phyloP scores from a whole-genome alignment of 495 filamentous ascomycete genomes.

The Xylaria bambusicola region DNA sequence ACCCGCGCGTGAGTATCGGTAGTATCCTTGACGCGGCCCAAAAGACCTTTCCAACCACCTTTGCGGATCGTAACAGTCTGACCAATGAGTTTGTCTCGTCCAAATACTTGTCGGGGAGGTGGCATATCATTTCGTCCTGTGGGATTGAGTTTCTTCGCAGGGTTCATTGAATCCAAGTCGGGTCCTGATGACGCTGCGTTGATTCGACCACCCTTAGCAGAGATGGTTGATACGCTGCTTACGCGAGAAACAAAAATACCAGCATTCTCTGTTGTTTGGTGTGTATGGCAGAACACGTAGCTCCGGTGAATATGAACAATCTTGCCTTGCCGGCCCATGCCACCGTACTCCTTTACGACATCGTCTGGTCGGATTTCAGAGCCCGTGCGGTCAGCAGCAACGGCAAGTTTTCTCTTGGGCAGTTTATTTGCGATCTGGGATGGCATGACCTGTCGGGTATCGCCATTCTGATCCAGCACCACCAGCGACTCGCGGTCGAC shows the following conservation, averaged over 20 bases:
- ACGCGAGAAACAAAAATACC: slow-evolving; percentile 89
- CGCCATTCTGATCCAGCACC: slow-evolving; percentile 87
- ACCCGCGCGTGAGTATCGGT: slow-evolving; percentile 82
- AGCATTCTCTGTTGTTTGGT: slow-evolving; percentile 80
- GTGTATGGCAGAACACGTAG: slow-evolving; percentile 83
- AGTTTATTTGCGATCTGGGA: slow-evolving; percentile 90
- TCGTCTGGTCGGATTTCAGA: slow-evolving; percentile 91
- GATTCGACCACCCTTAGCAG: slow-evolving; percentile 82
- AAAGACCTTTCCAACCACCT: slow-evolving; percentile 85
- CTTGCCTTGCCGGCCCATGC: slow-evolving; percentile 80
- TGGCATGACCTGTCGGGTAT: slow-evolving; percentile 76
- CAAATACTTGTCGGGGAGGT: slow-evolving; percentile 69
- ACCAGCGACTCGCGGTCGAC: slow-evolving; percentile 90
- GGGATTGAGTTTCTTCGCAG: slow-evolving; percentile 69
- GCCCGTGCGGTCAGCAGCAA: slow-evolving; percentile 90
- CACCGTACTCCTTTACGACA: slow-evolving; percentile 84
- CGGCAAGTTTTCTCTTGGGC: slow-evolving; percentile 72
- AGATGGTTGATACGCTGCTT: slow-evolving; percentile 80
- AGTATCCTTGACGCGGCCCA: slow-evolving; percentile 94
- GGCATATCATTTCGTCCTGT: slow-evolving; percentile 60
- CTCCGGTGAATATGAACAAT: slow-evolving; percentile 92
- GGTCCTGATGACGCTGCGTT: slow-evolving; percentile 56
- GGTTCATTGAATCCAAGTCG: slow-evolving; percentile 91
- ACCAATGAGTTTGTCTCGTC: slow-evolving; percentile 82
- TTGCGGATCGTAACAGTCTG: slow-evolving; percentile 85